Percentiles rank a stretch among this genome's conserved stretches.
These are phyloP conservation scores for Phoma sp. DNA, from an alignment of 2,329 filamentous ascomycete genomes.

Conservation along the genomic window DNA sequence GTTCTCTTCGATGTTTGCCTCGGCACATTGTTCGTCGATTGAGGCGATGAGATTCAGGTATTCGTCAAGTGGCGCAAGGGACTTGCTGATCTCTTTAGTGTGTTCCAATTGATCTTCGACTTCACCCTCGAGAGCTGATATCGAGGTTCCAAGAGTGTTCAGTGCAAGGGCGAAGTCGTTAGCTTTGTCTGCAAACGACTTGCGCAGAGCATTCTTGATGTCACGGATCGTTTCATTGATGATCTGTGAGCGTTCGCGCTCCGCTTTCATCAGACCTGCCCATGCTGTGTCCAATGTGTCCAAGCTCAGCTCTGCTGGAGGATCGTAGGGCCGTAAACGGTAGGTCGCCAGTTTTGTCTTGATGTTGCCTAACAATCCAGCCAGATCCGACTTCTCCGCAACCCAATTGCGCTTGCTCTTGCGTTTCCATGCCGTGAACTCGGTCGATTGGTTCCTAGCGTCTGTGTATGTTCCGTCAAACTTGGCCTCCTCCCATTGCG, in stretches of 20 bases:
- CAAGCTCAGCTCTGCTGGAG: conserved; percentile 81
- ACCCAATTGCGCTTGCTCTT: conserved; percentile 95
- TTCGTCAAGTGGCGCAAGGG: conserved; percentile 85
- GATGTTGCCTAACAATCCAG: conserved; percentile 93
- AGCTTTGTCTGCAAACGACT: conserved; percentile 94
- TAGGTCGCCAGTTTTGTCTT: conserved; percentile 99
- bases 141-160: conserved; percentile 92
- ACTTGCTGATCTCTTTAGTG: conserved; percentile 83
- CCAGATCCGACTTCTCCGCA: conserved; percentile 94
- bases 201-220: conserved; percentile 94
- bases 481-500: conserved; percentile 77
- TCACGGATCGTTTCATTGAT: conserved; percentile 99
- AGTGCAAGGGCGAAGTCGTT: conserved; percentile 97
- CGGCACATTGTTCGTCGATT: conserved; percentile 86
- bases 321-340: conserved; percentile 86
- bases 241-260: conserved; percentile 86
- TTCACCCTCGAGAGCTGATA: conserved; percentile 96
- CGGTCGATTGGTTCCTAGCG: conserved; percentile 82
- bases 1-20: conserved; percentile 99
- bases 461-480: conserved; percentile 94
- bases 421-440: conserved; percentile 89
- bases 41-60: conserved; percentile 88
- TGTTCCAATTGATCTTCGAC: conserved; percentile 93
- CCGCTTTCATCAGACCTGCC: conserved; percentile 78
- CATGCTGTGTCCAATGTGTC: conserved; percentile 86